Conservation (phyloP, 2,329 filamentous ascomycete genomes). For the Aspergillus proliferans region DNA sequence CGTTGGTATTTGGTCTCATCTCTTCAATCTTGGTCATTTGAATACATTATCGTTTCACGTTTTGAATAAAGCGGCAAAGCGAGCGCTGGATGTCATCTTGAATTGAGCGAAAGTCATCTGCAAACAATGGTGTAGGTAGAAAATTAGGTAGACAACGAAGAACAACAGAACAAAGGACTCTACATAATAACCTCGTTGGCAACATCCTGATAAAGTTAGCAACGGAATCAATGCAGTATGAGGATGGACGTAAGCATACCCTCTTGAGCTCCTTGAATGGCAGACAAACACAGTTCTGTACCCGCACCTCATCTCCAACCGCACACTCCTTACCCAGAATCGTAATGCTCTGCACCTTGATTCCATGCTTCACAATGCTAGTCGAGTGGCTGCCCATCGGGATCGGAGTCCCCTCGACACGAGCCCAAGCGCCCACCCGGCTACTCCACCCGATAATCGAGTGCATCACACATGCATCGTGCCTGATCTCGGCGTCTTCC, state of each 20-base stretch:
- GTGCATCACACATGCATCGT: conserved; percentile 92
- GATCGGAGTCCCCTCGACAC: conserved; percentile 90
- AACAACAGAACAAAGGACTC: conserved; percentile 15
- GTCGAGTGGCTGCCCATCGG: conserved; percentile 83
- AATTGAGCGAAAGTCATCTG: background rate
- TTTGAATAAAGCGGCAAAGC: background rate
- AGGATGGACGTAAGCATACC: conserved; percentile 48
- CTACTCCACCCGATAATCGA: conserved; percentile 96
- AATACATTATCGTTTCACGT: background rate
- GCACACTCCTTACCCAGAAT: conserved; percentile 94
- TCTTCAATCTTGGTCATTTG: background rate
- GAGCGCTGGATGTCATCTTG: background rate
- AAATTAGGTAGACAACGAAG: background rate
- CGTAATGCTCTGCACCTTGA: conserved; percentile 98
- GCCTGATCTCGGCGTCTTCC: conserved; percentile 91
- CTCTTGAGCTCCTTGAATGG: conserved; percentile 98
- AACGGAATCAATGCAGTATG: background rate
- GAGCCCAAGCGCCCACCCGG: conserved; percentile 93
- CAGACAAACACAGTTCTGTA: conserved; percentile 96
- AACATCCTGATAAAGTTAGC: conserved; percentile 25
- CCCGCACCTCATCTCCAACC: conserved; percentile 87
- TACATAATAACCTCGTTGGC: conserved; percentile 78
- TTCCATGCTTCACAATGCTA: conserved; percentile 92
- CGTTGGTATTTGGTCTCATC: background rate
- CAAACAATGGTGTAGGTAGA: background rate